These are phyloP conservation scores for Salix suchowensis DNA, from an alignment of 345 rosid genomes.

Conservation along the genomic window DNA sequence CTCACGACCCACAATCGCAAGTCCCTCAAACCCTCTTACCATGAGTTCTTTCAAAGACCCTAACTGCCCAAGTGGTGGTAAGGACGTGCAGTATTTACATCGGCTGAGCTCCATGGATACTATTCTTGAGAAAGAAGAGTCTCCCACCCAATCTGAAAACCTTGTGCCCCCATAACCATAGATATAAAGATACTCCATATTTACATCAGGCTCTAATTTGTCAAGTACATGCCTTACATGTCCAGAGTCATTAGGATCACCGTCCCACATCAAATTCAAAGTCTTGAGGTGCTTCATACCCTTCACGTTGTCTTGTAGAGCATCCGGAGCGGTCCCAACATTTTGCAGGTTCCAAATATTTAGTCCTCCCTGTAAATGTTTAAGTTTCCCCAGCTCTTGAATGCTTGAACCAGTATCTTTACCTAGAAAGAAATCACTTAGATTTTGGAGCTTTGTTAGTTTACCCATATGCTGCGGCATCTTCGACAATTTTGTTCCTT, in stretches of 20 bases:
- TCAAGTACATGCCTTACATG: not conserved
- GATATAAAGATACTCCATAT: not conserved
- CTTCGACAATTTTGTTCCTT: slow-evolving; percentile 12
- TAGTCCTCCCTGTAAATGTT: not conserved
- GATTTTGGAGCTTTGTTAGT: not conserved
- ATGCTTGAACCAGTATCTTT: not conserved
- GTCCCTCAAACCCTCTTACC: not conserved
- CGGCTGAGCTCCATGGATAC: not conserved
- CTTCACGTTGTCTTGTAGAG: not conserved
- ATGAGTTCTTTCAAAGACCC: not conserved
- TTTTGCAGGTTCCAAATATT: slow-evolving; percentile 1
- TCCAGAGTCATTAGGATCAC: not conserved
- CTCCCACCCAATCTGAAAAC: slow-evolving; percentile 5
- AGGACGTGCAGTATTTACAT: not conserved
- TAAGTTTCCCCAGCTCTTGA: not conserved
- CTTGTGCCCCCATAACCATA: slow-evolving; percentile 1
- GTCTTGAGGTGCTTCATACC: not conserved
- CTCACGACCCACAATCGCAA: not conserved
- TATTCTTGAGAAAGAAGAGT: not conserved
- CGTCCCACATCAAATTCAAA: not conserved
- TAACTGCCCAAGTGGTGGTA: slow-evolving; percentile 18
- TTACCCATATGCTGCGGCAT: slow-evolving; percentile 4
- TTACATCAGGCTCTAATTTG: not conserved
- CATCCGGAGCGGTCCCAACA: not conserved
- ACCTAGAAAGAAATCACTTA: not conserved